Conservation (phyloP, 2,329 filamentous ascomycete species). For the Monilinia fructicola region DNA sequence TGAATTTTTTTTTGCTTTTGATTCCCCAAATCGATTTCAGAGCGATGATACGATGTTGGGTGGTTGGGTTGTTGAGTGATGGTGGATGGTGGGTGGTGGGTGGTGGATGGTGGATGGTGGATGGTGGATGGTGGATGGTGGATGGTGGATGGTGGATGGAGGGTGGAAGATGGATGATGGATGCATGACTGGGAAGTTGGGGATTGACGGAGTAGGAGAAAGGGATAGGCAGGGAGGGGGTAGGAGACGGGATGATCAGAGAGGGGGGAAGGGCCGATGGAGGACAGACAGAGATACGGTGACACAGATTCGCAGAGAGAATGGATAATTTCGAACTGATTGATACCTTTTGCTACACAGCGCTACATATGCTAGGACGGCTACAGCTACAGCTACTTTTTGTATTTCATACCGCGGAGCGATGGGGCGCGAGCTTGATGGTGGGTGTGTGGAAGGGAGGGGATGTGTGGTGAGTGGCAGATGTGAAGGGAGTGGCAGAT, state of each 20-base stretch:
- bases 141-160: not conserved
- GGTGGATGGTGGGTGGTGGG: not conserved
- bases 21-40: conserved; percentile 14
- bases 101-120: not conserved
- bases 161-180: not conserved
- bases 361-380: not conserved
- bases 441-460: no score
- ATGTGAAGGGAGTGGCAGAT: no score
- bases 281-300: not conserved
- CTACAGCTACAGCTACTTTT: not conserved
- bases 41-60: not conserved
- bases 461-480: no score
- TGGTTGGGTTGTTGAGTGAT: no score
- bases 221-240: not conserved
- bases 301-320: not conserved
- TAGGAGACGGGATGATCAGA: not conserved
- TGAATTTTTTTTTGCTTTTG: not conserved
- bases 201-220: not conserved
- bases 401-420: not conserved
- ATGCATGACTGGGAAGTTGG: not conserved
- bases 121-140: no score
- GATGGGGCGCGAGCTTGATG: not conserved
- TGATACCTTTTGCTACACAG: not conserved
- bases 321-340: conserved; percentile 9
- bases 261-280: no score